Evolutionary conservation across 805 yeast genomes (phyloP), one percentile per base, ranked within the genome.

Genomic region (Saccharomycopsis malanga): DNA sequence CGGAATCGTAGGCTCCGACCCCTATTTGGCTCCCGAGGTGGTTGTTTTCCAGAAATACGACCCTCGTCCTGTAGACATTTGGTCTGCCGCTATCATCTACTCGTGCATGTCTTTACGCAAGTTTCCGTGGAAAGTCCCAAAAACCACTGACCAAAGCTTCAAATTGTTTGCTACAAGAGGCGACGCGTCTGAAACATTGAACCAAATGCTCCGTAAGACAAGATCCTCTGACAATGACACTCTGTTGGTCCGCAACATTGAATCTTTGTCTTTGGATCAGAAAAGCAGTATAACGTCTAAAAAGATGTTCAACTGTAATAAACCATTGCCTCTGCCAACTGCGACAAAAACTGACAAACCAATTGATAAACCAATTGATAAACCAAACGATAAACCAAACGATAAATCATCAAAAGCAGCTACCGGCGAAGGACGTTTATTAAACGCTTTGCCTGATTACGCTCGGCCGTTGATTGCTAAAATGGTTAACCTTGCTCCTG

Each of bases 51-150:
- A 78, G 55, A 81, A 82, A 53, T 88, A 88, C 59, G 94, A 86
- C 61, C 96, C 96, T 14, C 74, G 95, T 54, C 95, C 96, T 0
- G 95, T 88, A 4, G 97, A 88, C 67, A 77, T 88, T 39, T 88
- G 97, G 97, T 85, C 95, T 4, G 79, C 80, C 29, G 96, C 95
- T 6, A 87, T 88, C 50, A 85, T 88, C 42, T 85, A 84, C 64
- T 86, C 95, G 56, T 88, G 96, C 68, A 87, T 88, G 96, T 77
- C 86, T 50, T 70, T 88, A 62, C 83, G 87, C 60, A 84, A 87
- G 66, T 88, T 88, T 66, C 96, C 96, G 6, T 88, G 96, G 96
- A 87, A 87, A 61, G 86, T 87, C 5, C 96, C 97, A 6, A 83
- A 86, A 58, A 64, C 79, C 44, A 71, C 82, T 43, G 96, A 88